Base-by-base conservation (phyloP, 176 grass and related monocot species). In the Cenchrus fungigraminus region DNA sequence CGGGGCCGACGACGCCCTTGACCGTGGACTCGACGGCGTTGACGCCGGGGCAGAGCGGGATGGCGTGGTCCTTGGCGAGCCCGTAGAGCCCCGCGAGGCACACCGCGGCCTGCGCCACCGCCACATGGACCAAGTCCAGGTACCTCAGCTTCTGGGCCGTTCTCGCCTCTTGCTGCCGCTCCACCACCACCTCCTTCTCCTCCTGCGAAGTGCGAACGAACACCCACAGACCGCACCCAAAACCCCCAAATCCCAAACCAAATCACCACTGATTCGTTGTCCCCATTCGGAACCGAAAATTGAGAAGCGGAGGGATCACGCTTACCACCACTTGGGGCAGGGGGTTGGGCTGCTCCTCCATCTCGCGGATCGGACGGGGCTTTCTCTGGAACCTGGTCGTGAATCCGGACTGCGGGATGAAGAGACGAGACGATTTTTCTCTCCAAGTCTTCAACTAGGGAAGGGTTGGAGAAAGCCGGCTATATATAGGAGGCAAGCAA, bases 11-110 rank as follows among this genome's bases (percentile, higher is more conserved):
- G 55, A 92, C 65, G 70, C 78, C 74, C 81, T 68, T 94, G 9
- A 96, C 91, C 11, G 84, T 75, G 32, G 83, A 77, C 86, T 99
- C 97, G 80, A 86, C 90, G 81, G 86, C 78, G 62, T 94, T 84
- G 51, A 96, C 86, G 53, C 90, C 74, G 9, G 88, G 76, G 71
- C 86, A 91, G 74, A 99, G 86, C 79, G 84, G 91, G 34, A 93
- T 90, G 12, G 90, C 63, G 80, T 92, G 94, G 78, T 89, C 90
- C 91, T 89, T 94, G 31, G 93, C 97, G 60, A 92, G 85, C 4
- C 83, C 81, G 88, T 99, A 96, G 0, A 94, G 71, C 29, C 78
- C 87, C 29, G 59, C 81, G 16, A 88, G 13, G 84, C 86, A 94
- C 81, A 92, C 25, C 45, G 77, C 60, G 50, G 88, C 84, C 58